Evolutionary conservation across 1,284 basidiomycete species (phyloP).

Genomic region (Fistulina hepatica): DNA sequence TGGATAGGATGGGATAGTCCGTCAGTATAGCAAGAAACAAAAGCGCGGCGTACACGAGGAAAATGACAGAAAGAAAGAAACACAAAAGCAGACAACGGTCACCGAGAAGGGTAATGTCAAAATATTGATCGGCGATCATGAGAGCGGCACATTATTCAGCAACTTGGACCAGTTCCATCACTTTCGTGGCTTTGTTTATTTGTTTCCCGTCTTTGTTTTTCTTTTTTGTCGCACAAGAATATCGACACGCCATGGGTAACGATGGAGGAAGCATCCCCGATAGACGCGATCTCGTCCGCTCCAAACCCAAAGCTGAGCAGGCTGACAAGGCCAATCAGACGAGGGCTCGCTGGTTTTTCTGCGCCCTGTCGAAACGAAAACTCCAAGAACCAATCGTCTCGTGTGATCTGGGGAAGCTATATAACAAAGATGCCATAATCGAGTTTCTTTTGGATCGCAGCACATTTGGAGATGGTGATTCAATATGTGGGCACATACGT

Average conservation of each 20-base stretch:
- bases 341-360: slow-evolving; percentile 82
- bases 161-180: too few relatives aligned
- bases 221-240: not conserved
- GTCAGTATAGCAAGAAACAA: too few relatives aligned
- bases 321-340: slow-evolving; percentile 81
- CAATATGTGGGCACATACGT: slow-evolving; percentile 80
- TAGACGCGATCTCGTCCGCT: slow-evolving; percentile 67
- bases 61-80: too few relatives aligned
- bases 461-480: slow-evolving; percentile 71
- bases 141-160: too few relatives aligned
- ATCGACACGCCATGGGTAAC: slow-evolving; percentile 62
- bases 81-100: too few relatives aligned
- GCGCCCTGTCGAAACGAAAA: slow-evolving; percentile 86
- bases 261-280: slow-evolving; percentile 82
- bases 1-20: too few relatives aligned
- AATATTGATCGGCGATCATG: too few relatives aligned
- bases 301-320: slow-evolving; percentile 70
- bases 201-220: not conserved
- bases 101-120: too few relatives aligned
- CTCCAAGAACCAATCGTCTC: slow-evolving; percentile 80
- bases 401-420: slow-evolving; percentile 82
- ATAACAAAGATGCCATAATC: slow-evolving; percentile 87
- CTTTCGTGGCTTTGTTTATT: too few relatives aligned
- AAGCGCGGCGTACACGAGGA: too few relatives aligned
- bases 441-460: slow-evolving; percentile 76